Evolutionary conservation across 2,329 filamentous ascomycete genomes (phyloP).

Genomic region (Clonostachys rhizophaga): DNA sequence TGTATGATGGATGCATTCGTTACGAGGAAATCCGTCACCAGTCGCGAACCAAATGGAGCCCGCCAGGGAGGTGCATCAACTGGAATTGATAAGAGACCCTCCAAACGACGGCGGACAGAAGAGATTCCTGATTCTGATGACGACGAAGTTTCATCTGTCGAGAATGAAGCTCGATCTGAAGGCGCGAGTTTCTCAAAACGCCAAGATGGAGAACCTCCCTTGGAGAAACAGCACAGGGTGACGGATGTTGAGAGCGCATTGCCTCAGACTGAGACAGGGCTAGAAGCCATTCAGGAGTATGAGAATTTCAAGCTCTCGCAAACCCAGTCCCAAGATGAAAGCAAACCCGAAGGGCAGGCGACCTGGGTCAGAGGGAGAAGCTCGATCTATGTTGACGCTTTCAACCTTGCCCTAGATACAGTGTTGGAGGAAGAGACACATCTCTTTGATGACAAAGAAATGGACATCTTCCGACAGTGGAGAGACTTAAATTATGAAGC

Average conservation of each 20-base stretch:
- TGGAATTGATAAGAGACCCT: conserved; percentile 5
- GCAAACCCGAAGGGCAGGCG: conserved; percentile 27
- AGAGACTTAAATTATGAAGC: conserved; percentile 70
- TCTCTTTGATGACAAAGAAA: conserved; percentile 78
- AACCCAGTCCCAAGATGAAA: conserved; percentile 22
- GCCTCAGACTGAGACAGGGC: conserved; percentile 60
- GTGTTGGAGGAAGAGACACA: conserved; percentile 86
- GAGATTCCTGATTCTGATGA: conserved; percentile 6
- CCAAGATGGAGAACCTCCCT: background rate
- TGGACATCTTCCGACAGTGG: conserved; percentile 74
- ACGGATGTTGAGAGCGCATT: conserved; percentile 48
- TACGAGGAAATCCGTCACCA: conserved; percentile 15
- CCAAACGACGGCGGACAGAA: conserved; percentile 22
- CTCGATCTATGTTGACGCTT: conserved; percentile 96
- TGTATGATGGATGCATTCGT: conserved; percentile 32
- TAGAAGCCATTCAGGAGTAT: conserved; percentile 75
- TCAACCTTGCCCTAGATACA: conserved; percentile 86
- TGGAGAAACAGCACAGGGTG: background rate
- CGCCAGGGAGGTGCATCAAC: background rate
- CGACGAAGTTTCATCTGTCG: background rate
- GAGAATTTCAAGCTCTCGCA: conserved; percentile 61
- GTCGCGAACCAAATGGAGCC: conserved; percentile 2
- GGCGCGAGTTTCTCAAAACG: conserved; percentile 7
- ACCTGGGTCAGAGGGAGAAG: conserved; percentile 73
- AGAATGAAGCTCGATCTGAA: conserved; percentile 12